Evolutionary conservation across 441 rosid genomes (phyloP), one percentile per base, ranked within the genome.

Genomic region (Gossypium lobatum): DNA sequence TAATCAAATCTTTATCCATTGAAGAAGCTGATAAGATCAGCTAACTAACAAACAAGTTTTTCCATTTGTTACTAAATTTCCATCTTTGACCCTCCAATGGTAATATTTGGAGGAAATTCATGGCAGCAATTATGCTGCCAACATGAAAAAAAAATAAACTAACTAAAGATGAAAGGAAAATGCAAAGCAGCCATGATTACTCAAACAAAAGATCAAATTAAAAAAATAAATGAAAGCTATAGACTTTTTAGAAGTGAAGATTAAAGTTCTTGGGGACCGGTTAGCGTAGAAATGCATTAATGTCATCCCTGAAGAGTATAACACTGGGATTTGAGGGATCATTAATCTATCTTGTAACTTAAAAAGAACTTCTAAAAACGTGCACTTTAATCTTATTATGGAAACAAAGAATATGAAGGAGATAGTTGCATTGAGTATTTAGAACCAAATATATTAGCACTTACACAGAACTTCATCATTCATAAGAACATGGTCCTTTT

Each of bases 221-320:
- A 64, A n/a, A 65, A 11, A 20, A 39, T 31, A 31, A 39, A 50
- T 61, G 42, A 54, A 42, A 70, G 42, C 42, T 20, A 20, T 48
- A 68, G n/a, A 42, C 39, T 10, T 54, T 69, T 45, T 73, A 17
- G 34, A 63, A 42, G 11, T 11, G 14, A 72, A 46, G 20, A 54
- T 20, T 57, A 20, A 31, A 21, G 10, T 18, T 31, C 31, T 23
- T 34, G 25, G 45, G 57, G 61, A 20, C 37, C 7, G 26, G 63
- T 69, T 82, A 72, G 75, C 84, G 83, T 80, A 78, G 73, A 77
- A 73, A 67, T 31, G 34, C 48, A 70, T 69, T 78, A 73, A 80
- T 55, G 75, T 20, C 25, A 13, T 23, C 62, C 52, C 64, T 70
- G 48, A 53, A 53, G 14, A 54, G 18, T 17, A 31, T 11, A 53